These are phyloP conservation scores for Trichophyton equinum DNA, from an alignment of 2,329 filamentous ascomycete species.

Conservation along the genomic window DNA sequence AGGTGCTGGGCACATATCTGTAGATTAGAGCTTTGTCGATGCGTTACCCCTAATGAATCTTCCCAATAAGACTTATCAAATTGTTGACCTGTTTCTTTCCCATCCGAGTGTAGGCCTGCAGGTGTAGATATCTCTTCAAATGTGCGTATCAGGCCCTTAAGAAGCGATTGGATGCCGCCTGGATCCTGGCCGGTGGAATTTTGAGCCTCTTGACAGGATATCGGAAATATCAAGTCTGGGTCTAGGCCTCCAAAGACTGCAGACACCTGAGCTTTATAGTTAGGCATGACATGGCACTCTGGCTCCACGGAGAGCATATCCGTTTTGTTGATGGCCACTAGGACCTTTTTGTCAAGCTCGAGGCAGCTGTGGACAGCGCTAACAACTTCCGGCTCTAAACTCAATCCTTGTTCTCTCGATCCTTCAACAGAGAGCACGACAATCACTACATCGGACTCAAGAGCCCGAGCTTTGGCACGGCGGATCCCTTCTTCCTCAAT, in stretches of 20 bases:
- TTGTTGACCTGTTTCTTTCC: conserved; percentile 19
- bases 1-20: conserved; percentile 59
- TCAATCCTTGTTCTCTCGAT: conserved; percentile 17
- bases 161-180: conserved; percentile 57
- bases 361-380: conserved; percentile 41
- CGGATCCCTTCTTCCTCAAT: conserved; percentile 86
- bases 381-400: conserved; percentile 43
- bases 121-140: conserved; percentile 45
- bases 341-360: conserved; percentile 39
- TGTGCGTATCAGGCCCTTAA: conserved; percentile 50
- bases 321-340: conserved; percentile 50
- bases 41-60: conserved; percentile 79
- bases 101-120: conserved; percentile 22
- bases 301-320: conserved; percentile 33
- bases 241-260: conserved; percentile 5
- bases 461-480: conserved; percentile 66
- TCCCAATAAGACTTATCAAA: conserved; percentile 57
- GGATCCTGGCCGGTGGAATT: conserved; percentile 32
- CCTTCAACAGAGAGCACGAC: conserved; percentile 64
- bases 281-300: conserved; percentile 7
- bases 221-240: conserved; percentile 41
- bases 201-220: conserved; percentile 59
- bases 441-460: conserved; percentile 74
- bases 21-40: conserved; percentile 74
- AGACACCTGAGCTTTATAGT: conserved; percentile 10